Base-by-base conservation (phyloP, 495 filamentous ascomycete species). In the Lasiosphaeriaceae sp. region DNA sequence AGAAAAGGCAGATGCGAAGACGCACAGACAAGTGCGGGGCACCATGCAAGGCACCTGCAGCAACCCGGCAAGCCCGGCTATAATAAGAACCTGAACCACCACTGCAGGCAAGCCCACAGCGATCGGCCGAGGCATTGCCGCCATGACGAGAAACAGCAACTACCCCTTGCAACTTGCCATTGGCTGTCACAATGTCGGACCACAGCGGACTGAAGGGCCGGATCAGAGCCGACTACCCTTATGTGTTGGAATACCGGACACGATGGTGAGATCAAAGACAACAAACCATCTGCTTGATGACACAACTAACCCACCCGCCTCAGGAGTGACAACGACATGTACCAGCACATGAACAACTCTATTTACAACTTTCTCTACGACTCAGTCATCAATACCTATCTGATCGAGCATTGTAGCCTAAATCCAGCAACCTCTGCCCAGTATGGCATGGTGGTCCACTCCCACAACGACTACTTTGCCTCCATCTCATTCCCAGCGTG, bases 321-420 rank as follows among this genome's bases (percentile, higher is more conserved):
- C 57, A 92, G 90, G 90, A 85, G 80, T 66, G 94, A 98, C 71
- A 97, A 97, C 65, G 93, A 97, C 74, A 94, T 96, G 89, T 97
- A 96, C 71, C 81, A 86, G 45, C 90, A 96, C 62, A 80, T 81
- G 74, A 95, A 94, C 71, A 94, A 95, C 65, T 85, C 83, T 47
- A 78, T 95, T 39, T 95, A 96, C 73, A 86, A 87, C 57, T 83
- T 86, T 62, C 80, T 94, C 8, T 86, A 86, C 73, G 93, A 98
- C 75, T 91, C 90, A 5, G 84, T 96, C 59, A 85, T 95, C 63
- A 98, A 97, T 74, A 78, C 85, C 44, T 98, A 94, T 69, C 82
- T 98, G 5, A 91, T 96, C 53, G 75, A 86, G 34, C 73, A 90
- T 55, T 96, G 91, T 69, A 83, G 81, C 20, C 81, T 94, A 57